phyloP scores from a whole-genome alignment of 1,284 basidiomycete genomes.

The Tilletia walkeri region DNA sequence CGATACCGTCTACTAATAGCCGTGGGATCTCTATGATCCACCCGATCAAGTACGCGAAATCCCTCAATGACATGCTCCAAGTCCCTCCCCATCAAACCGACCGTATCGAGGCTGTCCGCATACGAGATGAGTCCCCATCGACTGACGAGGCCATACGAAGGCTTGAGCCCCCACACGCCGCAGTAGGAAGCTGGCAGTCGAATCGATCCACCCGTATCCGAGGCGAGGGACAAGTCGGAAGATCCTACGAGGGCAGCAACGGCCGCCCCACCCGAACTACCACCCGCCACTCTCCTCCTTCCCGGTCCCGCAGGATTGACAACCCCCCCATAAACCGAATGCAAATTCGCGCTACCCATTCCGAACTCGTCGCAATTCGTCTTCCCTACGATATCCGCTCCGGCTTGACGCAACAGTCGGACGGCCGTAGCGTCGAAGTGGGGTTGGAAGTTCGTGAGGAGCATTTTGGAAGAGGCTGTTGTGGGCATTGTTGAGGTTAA shows the following conservation, averaged over 20 bases:
- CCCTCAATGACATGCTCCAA: constrained; percentile 56
- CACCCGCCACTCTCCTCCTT: constrained; percentile 61
- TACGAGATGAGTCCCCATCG: constrained; percentile 90
- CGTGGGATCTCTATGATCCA: constrained; percentile 78
- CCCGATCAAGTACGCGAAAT: background rate
- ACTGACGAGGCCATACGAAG: constrained; percentile 85
- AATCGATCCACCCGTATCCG: constrained; percentile 93
- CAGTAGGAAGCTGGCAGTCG: constrained; percentile 91
- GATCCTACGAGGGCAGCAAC: constrained; percentile 43
- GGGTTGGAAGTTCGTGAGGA: constrained; percentile 63
- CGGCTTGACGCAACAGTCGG: constrained; percentile 61
- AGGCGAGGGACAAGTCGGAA: constrained; percentile 68
- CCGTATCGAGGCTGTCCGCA: constrained; percentile 90
- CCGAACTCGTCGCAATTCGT: constrained; percentile 98
- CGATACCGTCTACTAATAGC: constrained; percentile 57
- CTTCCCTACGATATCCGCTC: constrained; percentile 77
- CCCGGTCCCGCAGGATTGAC: background rate
- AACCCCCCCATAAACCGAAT: constrained; percentile 38
- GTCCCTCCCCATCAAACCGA: constrained; percentile 73
- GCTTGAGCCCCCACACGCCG: constrained; percentile 86
- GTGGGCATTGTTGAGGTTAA: constrained; percentile 33
- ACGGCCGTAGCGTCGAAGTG: constrained; percentile 89
- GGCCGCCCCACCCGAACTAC: constrained; percentile 54
- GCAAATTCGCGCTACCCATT: constrained; percentile 71
- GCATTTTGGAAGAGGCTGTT: constrained; percentile 47